Conservation (phyloP, 768 basidiomycete species). For the Boletus pseudopeckii region DNA sequence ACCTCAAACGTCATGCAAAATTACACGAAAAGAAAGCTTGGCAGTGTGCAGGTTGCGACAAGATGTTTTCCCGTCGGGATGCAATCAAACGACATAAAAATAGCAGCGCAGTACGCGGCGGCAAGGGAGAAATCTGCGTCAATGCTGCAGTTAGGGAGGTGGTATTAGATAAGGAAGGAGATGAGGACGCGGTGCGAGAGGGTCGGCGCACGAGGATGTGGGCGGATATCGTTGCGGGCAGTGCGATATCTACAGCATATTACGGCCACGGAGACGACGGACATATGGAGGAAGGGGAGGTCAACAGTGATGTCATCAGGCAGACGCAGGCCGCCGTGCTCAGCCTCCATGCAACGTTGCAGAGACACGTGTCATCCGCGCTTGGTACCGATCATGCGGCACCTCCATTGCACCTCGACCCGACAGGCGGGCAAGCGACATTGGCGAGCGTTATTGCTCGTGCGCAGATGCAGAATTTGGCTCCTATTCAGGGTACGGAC, state of each 20-base stretch:
- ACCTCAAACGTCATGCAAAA: conserved; percentile 73
- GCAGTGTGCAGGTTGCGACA: conserved; percentile 71
- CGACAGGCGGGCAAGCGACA: conserved; percentile 59
- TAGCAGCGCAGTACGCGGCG: conserved; percentile 48
- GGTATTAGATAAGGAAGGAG: conserved; percentile 40
- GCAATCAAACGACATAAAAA: conserved; percentile 79
- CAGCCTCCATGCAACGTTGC: conserved; percentile 52
- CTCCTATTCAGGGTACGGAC: conserved; percentile 15
- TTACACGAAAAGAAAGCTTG: conserved; percentile 71
- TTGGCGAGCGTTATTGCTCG: conserved; percentile 70
- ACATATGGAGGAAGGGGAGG: conserved; percentile 59
- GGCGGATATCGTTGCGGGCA: conserved; percentile 53
- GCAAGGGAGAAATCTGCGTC: conserved; percentile 50
- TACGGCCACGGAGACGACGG: conserved; percentile 20
- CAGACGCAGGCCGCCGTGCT: conserved; percentile 52
- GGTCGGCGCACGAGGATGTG: conserved; percentile 62
- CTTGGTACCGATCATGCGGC: conserved; percentile 41
- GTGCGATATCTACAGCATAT: conserved; percentile 8
- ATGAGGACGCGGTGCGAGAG: conserved; percentile 43
- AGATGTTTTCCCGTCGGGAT: conserved; percentile 73
- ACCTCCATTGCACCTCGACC: conserved; percentile 36
- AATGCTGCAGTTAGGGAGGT: conserved; percentile 62
- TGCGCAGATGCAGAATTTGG: conserved; percentile 53
- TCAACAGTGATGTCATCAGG: conserved; percentile 45
- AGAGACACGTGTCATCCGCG: conserved; percentile 54